Base-by-base conservation (phyloP, 306 rosid species). In the Herpetospermum pedunculosum region DNA sequence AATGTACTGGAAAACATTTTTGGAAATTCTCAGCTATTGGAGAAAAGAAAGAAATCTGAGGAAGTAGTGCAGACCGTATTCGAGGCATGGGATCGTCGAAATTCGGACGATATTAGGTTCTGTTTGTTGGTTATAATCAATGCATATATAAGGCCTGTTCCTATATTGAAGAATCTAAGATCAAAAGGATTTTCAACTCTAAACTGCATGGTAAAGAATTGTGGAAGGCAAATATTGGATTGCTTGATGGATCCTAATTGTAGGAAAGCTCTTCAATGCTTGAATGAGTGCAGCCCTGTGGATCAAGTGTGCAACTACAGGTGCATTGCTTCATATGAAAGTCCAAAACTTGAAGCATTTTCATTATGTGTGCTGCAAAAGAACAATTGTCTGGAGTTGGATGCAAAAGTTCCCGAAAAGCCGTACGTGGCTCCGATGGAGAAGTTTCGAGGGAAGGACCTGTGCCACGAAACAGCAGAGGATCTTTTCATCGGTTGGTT, bases 321-420 rank as follows among this genome's bases (percentile, higher is more conserved):
- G 46, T 89, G 97, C 69, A 89, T 92, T 65, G 92, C 91, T 75
- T 87, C 97, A 0, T 89, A 89, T 28, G 97, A 92, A 76, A 92
- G 90, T 69, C 88, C 82, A 25, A 64, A 54, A 72, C 83, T 92
- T 30, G 97, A 92, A 85, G 93, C 97, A 40, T 92, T 92, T 82
- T 89, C 97, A n/a, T 80, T 89, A 2, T 92, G 97, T 70, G 97
- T 89, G 26, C 65, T 92, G 87, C 97, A 92, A 85, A 92, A 92
- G 79, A 68, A 92, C 84, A 92, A 92, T 67, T 92, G 97, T 75
- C 97, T 92, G 67, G 90, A 81, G 14, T 74, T 92, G 78, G 96
- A 92, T 38, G 92, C 97, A 15, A 70, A 87, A 83, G 53, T 92
- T 70, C 96, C 93, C 7, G 84, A 82, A 47, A 84, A 82, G 79